Percentiles rank a stretch among this genome's conserved stretches.
These are phyloP conservation scores for Irpex sp. DNA, from an alignment of 1,284 basidiomycete species.

Conservation along the genomic window DNA sequence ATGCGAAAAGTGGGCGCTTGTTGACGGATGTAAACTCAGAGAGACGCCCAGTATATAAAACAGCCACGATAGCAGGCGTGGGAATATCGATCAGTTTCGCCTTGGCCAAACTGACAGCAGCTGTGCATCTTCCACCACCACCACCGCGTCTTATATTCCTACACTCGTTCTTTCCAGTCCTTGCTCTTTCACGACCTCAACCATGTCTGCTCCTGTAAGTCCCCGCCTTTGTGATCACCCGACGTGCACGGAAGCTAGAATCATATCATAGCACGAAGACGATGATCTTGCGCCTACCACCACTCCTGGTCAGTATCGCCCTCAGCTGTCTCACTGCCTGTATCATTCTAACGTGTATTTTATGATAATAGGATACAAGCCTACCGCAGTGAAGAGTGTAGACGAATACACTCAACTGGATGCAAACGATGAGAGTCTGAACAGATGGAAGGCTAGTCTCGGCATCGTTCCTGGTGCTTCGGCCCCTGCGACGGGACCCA, in stretches of 20 bases:
- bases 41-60: conserved; percentile 17
- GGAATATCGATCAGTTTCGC: conserved; percentile 31
- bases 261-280: conserved; percentile 44
- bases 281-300: conserved; percentile 61
- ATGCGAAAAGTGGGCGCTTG: neutral
- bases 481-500: conserved; percentile 48
- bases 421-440: conserved; percentile 81
- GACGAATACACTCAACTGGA: conserved; percentile 78
- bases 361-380: conserved; percentile 62
- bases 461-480: conserved; percentile 66
- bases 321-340: conserved; percentile 3
- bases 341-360: neutral
- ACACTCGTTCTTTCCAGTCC: conserved; percentile 1
- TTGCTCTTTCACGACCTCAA: conserved; percentile 5
- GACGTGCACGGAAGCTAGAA: neutral
- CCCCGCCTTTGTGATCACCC: no score
- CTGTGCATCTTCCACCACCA: neutral
- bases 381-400: conserved; percentile 55
- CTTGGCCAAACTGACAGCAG: conserved; percentile 8
- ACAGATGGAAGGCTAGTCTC: conserved; percentile 88
- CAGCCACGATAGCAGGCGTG: conserved; percentile 27
- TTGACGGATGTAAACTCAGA: neutral
- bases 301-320: conserved; percentile 53
- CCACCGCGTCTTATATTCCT: conserved; percentile 8
- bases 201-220: conserved; percentile 13